Evolutionary conservation across 441 rosid genomes (phyloP), one percentile per base, ranked within the genome.

Genomic region (Viola pubescens): DNA sequence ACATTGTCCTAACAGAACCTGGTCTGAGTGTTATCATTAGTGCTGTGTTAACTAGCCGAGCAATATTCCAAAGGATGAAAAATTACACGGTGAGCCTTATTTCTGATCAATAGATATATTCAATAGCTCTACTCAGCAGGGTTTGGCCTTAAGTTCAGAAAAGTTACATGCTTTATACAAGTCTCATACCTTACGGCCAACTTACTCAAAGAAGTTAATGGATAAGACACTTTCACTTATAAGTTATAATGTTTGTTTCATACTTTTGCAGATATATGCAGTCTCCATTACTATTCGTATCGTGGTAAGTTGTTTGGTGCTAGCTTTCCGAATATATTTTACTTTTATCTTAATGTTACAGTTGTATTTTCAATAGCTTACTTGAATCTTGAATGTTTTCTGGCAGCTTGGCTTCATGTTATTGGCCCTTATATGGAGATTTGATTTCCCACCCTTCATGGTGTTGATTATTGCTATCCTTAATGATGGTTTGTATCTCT

Each of bases 51-150:
- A 89, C 95, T 6, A 89, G 97, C 77, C 75, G 97, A 52, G 90
- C 91, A 39, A 87, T 89, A 67, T 89, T 89, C 78, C 97, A 89
- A 63, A 85, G 94, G 73, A 89, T 89, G 97, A 89, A 89, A 75
- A 89, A 89, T 76, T 89, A 89, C 86, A 89, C 92, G 37, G 91
- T 85, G 12, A 79, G 85, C 69, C 61, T 44, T 26, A 19, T 13
- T 56, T 43, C 50, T 42, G 37, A 67, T 38, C 37, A 39, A 42
- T 37, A 41, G 59, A 7, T 43, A 42, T 7, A 9, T 9, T 46
- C 49, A 46, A 46, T 46, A 6, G 46, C 46, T 43, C 46, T 6
- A 6, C 7, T 6, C 46, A 1, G 2, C 46, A 43, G 46, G 8
- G 7, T 43, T 43, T 26, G 34, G 34, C 34, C 34, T 26, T 26